Conservation (phyloP, 2,329 filamentous ascomycete genomes). For the Botrytis galanthina region DNA sequence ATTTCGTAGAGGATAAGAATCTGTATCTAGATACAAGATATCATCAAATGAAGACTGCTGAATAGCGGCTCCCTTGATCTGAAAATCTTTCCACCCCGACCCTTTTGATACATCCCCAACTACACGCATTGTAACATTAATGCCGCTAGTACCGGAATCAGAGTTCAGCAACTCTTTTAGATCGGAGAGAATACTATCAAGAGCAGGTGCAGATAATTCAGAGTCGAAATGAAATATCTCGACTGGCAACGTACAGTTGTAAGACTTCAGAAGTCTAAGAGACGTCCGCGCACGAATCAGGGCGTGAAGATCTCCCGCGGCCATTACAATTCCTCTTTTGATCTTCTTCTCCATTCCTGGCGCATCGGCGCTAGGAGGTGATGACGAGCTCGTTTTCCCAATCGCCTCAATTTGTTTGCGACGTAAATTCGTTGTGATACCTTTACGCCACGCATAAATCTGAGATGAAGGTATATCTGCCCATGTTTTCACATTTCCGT, state of each 20-base stretch:
- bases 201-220: conserved; percentile 20
- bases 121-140: conserved; percentile 22
- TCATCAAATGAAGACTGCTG: conserved; percentile 29
- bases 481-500: conserved; percentile 24
- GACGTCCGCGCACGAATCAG: conserved; percentile 26
- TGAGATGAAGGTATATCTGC: conserved; percentile 23
- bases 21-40: conserved; percentile 28
- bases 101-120: conserved; percentile 26
- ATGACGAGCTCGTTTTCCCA: conserved; percentile 13
- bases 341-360: not conserved
- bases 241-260: conserved; percentile 28
- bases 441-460: conserved; percentile 25
- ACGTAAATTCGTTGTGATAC: conserved; percentile 23
- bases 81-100: conserved; percentile 28
- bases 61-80: conserved; percentile 29
- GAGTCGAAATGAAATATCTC: conserved; percentile 29
- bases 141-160: not conserved
- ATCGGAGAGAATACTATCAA: not conserved
- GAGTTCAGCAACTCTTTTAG: not conserved
- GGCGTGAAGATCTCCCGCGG: conserved; percentile 25
- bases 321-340: conserved; percentile 30
- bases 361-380: not conserved
- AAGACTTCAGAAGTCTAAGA: conserved; percentile 26
- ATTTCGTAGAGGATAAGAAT: conserved; percentile 26
- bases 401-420: conserved; percentile 7